Evolutionary conservation across 2,329 filamentous ascomycete genomes (phyloP).

Genomic region (Sporothrix pseudoabietina): DNA sequence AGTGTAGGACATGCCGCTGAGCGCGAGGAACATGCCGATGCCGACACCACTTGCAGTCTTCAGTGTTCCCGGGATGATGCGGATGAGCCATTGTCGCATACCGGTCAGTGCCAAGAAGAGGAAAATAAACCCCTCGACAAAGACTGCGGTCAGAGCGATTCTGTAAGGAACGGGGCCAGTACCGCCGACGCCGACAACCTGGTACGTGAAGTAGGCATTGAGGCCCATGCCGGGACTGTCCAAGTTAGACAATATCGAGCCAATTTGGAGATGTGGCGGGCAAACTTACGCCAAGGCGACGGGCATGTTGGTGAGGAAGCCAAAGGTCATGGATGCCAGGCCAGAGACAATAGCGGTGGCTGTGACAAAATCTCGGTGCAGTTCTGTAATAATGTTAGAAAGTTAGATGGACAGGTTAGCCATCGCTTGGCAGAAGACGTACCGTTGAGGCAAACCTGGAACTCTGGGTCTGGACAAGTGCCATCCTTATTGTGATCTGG

Average conservation of each 20-base stretch:
- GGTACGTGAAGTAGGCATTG: conserved; percentile 69
- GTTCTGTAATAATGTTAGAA: conserved; percentile 42
- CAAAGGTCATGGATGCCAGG: conserved; percentile 74
- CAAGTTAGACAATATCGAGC: background rate
- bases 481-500: background rate
- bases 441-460: conserved; percentile 27
- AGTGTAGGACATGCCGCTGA: conserved; percentile 71
- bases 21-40: conserved; percentile 65
- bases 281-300: conserved; percentile 68
- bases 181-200: conserved; percentile 64
- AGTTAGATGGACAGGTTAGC: too few relatives aligned
- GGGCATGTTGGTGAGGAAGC: conserved; percentile 78
- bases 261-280: background rate
- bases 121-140: conserved; percentile 67
- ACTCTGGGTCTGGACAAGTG: conserved; percentile 40
- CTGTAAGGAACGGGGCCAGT: conserved; percentile 59
- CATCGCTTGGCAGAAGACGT: background rate
- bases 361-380: conserved; percentile 78
- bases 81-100: conserved; percentile 72
- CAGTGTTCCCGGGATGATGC: conserved; percentile 64
- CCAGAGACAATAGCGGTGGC: conserved; percentile 80
- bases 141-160: conserved; percentile 64
- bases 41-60: conserved; percentile 68
- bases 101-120: conserved; percentile 66
- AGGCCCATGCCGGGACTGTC: conserved; percentile 66